Conservation (phyloP, 148 eudicot species). For the Amaranthus cruentus region DNA sequence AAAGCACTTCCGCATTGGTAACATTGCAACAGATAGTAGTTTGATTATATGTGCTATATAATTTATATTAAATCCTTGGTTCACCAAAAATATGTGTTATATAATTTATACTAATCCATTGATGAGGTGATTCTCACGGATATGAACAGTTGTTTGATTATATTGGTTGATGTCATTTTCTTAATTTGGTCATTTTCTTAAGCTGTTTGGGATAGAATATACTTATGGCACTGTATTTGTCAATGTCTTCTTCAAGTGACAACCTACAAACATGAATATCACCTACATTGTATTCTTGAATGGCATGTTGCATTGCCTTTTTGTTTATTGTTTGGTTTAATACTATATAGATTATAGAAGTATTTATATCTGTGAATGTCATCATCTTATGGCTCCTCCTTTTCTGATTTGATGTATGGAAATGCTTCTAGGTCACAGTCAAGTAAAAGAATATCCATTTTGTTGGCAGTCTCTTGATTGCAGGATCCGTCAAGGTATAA, state of each 20-base stretch:
- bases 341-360: neutral
- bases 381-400: neutral
- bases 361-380: neutral
- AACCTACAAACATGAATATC: slow-evolving; percentile 78
- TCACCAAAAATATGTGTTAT: neutral
- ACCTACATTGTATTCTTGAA: slow-evolving; percentile 82
- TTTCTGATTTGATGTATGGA: neutral
- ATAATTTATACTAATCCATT: neutral
- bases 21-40: too few relatives aligned
- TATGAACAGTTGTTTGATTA: neutral
- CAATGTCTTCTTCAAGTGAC: slow-evolving; percentile 42
- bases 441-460: slow-evolving; percentile 75
- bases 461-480: slow-evolving; percentile 68
- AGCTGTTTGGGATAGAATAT: neutral
- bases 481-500: slow-evolving; percentile 68
- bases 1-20: too few relatives aligned
- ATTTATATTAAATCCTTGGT: too few relatives aligned
- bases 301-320: slow-evolving; percentile 37
- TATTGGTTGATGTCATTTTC: neutral
- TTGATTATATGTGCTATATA: too few relatives aligned
- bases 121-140: neutral
- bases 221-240: neutral
- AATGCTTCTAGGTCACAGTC: slow-evolving; percentile 53
- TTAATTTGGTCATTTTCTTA: neutral
- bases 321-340: neutral